phyloP scores from a whole-genome alignment of 2,329 filamentous ascomycete species.

The Beauveria scarabaeidicola region DNA sequence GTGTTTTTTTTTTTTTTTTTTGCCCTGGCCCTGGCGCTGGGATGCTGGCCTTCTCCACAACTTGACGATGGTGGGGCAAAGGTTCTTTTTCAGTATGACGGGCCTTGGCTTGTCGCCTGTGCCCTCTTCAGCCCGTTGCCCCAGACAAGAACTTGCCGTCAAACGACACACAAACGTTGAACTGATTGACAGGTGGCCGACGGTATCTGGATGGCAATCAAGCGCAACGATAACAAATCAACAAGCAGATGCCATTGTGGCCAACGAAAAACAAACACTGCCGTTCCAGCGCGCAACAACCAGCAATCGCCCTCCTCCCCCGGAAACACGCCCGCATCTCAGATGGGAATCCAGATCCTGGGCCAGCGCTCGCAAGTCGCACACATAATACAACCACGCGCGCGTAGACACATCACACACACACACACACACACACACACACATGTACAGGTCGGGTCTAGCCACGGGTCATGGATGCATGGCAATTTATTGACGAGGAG shows the following conservation, averaged over 20 bases:
- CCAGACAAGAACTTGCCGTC: background rate
- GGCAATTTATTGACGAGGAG: background rate
- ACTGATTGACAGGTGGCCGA: too few relatives aligned
- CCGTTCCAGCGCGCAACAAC: background rate
- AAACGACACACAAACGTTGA: background rate
- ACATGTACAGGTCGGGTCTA: background rate
- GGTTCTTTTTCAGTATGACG: background rate
- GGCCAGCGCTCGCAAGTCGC: background rate
- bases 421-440: background rate
- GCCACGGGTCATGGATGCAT: background rate
- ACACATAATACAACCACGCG: background rate
- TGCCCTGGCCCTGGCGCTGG: background rate
- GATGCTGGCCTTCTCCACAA: constrained; percentile 3
- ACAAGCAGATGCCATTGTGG: background rate
- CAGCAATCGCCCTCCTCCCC: background rate
- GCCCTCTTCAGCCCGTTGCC: too few relatives aligned
- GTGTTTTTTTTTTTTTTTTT: background rate
- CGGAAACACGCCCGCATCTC: constrained; percentile 3
- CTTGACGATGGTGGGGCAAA: constrained; percentile 8
- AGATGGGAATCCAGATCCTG: constrained; percentile 7
- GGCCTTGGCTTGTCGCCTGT: too few relatives aligned
- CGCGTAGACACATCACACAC: background rate
- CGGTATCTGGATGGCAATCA: too few relatives aligned
- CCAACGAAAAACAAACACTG: too few relatives aligned
- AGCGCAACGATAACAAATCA: background rate